phyloP scores from a whole-genome alignment of 2,329 filamentous ascomycete genomes.

The Talaromyces sp. region DNA sequence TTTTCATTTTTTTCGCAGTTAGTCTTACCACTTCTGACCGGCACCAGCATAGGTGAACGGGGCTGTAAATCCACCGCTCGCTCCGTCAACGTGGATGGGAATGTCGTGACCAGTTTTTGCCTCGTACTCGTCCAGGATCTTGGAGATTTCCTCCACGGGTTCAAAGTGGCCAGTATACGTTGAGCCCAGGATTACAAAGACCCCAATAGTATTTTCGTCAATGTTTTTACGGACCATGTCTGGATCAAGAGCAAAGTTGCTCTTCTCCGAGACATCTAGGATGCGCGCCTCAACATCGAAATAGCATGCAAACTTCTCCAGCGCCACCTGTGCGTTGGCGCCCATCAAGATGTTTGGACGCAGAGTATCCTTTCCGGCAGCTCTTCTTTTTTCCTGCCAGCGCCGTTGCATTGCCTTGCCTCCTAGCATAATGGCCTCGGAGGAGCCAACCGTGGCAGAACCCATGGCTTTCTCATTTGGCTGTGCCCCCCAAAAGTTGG shows the following conservation, averaged over 20 bases:
- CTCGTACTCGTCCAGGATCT: conserved; percentile 60
- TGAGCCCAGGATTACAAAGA: conserved; percentile 66
- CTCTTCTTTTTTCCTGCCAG: conserved; percentile 61
- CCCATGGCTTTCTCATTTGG: conserved; percentile 61
- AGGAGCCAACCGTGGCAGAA: conserved; percentile 65
- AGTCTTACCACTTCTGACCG: conserved; percentile 49
- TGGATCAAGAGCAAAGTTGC: conserved; percentile 59
- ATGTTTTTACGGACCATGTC: conserved; percentile 60
- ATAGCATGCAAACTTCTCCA: conserved; percentile 69
- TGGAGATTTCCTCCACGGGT: conserved; percentile 62
- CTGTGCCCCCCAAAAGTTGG: conserved; percentile 60
- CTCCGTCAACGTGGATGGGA: conserved; percentile 52
- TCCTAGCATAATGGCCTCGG: conserved; percentile 66
- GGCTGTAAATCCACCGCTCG: conserved; percentile 39
- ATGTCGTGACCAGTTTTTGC: conserved; percentile 58
- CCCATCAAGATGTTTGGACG: conserved; percentile 73
- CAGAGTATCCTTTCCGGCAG: conserved; percentile 56
- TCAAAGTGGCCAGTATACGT: conserved; percentile 73
- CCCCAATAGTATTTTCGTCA: conserved; percentile 72
- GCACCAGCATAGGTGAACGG: conserved; percentile 35
- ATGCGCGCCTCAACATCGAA: conserved; percentile 68
- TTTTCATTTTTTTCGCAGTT: no score
- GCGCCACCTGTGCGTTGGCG: conserved; percentile 65
- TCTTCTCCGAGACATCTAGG: conserved; percentile 57
- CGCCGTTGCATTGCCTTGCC: conserved; percentile 69